Evolutionary conservation across 1,284 basidiomycete genomes (phyloP), one percentile per base, ranked within the genome.

Genomic region (Ustilago loliicola): DNA sequence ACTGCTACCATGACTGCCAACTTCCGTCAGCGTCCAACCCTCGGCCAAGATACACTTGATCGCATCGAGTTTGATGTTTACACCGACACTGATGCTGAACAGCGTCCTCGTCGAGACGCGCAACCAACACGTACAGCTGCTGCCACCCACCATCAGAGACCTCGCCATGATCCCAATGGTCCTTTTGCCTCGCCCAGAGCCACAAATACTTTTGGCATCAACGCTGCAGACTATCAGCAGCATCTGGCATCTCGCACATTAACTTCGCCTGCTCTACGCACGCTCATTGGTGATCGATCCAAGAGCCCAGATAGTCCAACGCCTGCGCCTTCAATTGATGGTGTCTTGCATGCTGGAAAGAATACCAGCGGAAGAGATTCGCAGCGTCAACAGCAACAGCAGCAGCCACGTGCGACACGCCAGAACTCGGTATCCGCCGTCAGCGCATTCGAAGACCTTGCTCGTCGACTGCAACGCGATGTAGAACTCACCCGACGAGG

Each of bases 251-350:
- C 75, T 4, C 51, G 75, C 9, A 77, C 75, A 1, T 61, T 77
- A 17, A 77, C 75, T 19, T 77, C 75, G 10, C 75, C 75, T 11
- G 75, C 75, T 6, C 32, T 77, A 29, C 66, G 75, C 29, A 77
- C 75, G 3, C 61, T 77, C 32, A 73, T 77, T 25, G 76, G 72
- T 32, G 76, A 78, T 36, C 76, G 76, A 15, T 71, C 76, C 36
- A 71, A 72, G 52, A 74, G 72, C 25, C 76, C 76, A 8, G 76
- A 78, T 42, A 78, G 76, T 34, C 76, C 76, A 2, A 78, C 71
- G 2, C 76, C 76, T 0, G 72, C 72, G 3, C 71, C 76, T 19
- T 74, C 71, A n/a, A 72, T 74, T 55, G 72, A 73, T 42, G 72
- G 72, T 36, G 38, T 67, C 23, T 60, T 73, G 7, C 67, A 63